phyloP scores from a whole-genome alignment of 73 alveolate species.

The Tetrahymena thermophila region DNA sequence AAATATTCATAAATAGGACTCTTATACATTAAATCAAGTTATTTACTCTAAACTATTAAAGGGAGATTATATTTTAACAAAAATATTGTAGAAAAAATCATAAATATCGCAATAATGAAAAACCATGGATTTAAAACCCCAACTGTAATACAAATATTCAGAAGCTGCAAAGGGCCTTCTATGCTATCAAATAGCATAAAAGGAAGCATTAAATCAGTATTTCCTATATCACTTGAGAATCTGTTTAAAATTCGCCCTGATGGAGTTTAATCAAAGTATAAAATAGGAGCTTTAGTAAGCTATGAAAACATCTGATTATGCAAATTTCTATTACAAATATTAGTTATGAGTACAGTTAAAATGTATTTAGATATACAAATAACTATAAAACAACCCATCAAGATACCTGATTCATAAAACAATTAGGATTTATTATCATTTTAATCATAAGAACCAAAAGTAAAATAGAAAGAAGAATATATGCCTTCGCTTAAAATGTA shows the following conservation, averaged over 20 bases:
- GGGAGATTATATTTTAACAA: background rate
- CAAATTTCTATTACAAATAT: background rate
- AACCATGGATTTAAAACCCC: conserved; percentile 1
- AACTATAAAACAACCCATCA: background rate
- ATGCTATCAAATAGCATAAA: background rate
- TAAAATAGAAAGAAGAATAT: background rate
- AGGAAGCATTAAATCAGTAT: background rate
- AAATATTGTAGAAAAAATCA: background rate
- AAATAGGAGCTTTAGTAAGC: background rate
- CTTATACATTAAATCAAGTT: background rate
- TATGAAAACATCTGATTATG: background rate
- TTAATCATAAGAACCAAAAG: background rate
- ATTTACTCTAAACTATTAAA: background rate
- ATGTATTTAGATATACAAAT: background rate
- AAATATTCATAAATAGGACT: background rate
- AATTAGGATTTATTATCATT: background rate
- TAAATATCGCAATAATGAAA: background rate
- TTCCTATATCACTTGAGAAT: conserved; percentile 28
- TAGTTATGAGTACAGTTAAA: background rate
- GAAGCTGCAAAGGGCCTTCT: background rate
- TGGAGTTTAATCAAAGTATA: conserved; percentile 25
- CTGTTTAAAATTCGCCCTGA: conserved; percentile 30
- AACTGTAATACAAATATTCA: background rate
- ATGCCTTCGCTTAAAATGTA: background rate
- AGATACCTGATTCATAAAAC: background rate